phyloP scores from a whole-genome alignment of 371 early-diverging fungal genomes.

The Apophysomyces sp. region DNA sequence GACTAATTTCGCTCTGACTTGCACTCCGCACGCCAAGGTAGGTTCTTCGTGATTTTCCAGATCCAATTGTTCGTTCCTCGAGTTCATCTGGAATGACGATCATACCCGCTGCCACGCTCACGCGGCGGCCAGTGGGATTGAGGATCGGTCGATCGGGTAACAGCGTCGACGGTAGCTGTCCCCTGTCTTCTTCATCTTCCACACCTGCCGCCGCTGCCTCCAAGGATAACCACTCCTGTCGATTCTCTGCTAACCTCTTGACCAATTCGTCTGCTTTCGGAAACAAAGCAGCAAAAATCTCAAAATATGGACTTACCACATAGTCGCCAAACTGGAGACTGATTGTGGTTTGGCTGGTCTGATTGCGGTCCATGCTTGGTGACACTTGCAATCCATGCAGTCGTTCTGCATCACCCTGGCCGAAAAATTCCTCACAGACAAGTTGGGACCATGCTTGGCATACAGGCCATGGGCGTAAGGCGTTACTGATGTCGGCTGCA shows the following conservation, averaged over 20 bases:
- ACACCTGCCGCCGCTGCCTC: slow-evolving; percentile 10
- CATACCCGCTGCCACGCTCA: slow-evolving; percentile 59
- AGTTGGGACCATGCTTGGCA: slow-evolving; percentile 86
- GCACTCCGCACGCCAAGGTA: slow-evolving; percentile 46
- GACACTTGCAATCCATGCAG: slow-evolving; percentile 71
- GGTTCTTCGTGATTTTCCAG: slow-evolving; percentile 31
- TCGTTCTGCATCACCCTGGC: slow-evolving; percentile 85
- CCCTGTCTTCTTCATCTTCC: slow-evolving; percentile 9
- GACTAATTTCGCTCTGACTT: slow-evolving; percentile 31
- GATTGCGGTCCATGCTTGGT: slow-evolving; percentile 84
- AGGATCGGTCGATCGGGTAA: slow-evolving; percentile 38
- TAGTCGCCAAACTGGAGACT: slow-evolving; percentile 83
- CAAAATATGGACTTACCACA: slow-evolving; percentile 85
- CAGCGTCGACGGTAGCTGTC: slow-evolving; percentile 29
- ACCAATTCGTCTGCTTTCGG: slow-evolving; percentile 56
- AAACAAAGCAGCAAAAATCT: slow-evolving; percentile 71
- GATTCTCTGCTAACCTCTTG: slow-evolving; percentile 29
- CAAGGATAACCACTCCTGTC: slow-evolving; percentile 35
- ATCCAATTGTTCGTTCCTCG: slow-evolving; percentile 42
- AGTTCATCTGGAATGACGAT: slow-evolving; percentile 51
- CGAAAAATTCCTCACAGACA: slow-evolving; percentile 82
- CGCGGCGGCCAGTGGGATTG: slow-evolving; percentile 49
- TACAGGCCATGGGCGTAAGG: slow-evolving; percentile 80
- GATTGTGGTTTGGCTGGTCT: slow-evolving; percentile 73
- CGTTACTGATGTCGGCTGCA: slow-evolving; percentile 89